Evolutionary conservation across 2,329 filamentous ascomycete species (phyloP), one percentile per base, ranked within the genome.

Genomic region (Sporothrix pseudoabietina): DNA sequence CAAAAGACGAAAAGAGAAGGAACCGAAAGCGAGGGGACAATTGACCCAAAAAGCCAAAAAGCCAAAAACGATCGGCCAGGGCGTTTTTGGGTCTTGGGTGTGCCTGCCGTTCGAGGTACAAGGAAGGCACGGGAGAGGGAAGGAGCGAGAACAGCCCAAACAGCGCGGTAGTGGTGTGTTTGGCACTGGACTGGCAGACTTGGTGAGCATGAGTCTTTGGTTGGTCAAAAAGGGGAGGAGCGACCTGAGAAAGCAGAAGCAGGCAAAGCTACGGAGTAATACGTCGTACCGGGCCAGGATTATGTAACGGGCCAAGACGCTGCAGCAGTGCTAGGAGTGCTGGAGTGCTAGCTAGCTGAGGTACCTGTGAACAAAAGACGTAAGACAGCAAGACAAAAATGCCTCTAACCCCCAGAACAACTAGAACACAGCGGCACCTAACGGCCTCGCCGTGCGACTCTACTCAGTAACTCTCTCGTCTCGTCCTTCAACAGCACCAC

Each of bases 61-160:
- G n/a, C n/a, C n/a, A n/a, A 30, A 71, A 35, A 49, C 7, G 59
- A 54, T 54, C 61, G 70, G 57, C 70, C 44, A 55, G 70, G 70
- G 32, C 30, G 61, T 68, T 55, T 68, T 52, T 52, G 41, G 54
- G 65, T 52, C 65, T 52, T 52, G 44, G 26, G 49, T 26, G 49
- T 22, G 26, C 26, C 26, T 30, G 22, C n/a, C 32, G 26, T 30
- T n/a, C 22, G 54, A 57, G 54, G 54, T 59, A 59, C 26, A n/a
- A 26, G 14, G 22, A 66, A 66, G 63, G 41, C 16, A 26, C n/a
- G 63, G 41, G 14, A 10, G 39, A 65, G 14, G 41, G 41, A 47
- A 66, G 22, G 5, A 44, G 52, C 52, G 52, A 54, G 39, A 22
- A 14, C 26, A 26, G 26, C 2, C 26, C 26, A 41, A n/a, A 26